Evolutionary conservation across 108 stramenopile genomes (phyloP).

Genomic region (Fistulifera pelliculosa): DNA sequence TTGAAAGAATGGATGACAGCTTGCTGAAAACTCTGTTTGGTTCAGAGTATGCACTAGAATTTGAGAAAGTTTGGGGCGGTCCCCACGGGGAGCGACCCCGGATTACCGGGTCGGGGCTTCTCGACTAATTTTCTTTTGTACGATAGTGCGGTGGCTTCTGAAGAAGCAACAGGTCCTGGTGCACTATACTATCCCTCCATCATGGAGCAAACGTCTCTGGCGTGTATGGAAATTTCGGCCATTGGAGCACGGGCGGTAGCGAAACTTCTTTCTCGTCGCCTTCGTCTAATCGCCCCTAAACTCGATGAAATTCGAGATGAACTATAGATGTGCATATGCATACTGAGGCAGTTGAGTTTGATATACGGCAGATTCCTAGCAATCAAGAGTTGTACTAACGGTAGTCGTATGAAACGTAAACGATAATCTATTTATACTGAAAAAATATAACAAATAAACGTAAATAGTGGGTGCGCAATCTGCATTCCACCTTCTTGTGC

Average conservation of each 20-base stretch:
- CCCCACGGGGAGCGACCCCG: slow-evolving; percentile 52
- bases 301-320: no score
- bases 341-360: no score
- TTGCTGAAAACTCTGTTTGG: slow-evolving; percentile 44
- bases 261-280: slow-evolving; percentile 60
- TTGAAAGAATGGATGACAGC: slow-evolving; percentile 19
- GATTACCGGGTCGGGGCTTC: slow-evolving; percentile 40
- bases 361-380: no score
- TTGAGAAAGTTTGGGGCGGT: slow-evolving; percentile 45
- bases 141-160: slow-evolving; percentile 42
- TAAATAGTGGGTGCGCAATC: no score
- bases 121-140: slow-evolving; percentile 45
- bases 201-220: slow-evolving; percentile 50
- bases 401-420: no score
- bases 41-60: slow-evolving; percentile 24
- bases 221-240: slow-evolving; percentile 64
- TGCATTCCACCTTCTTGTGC: no score
- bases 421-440: no score
- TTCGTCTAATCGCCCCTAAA: slow-evolving; percentile 18
- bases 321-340: no score
- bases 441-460: no score
- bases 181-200: slow-evolving; percentile 72
- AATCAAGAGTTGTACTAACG: no score
- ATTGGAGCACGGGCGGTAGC: slow-evolving; percentile 72
- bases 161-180: slow-evolving; percentile 24